phyloP scores from a whole-genome alignment of 2,329 filamentous ascomycete genomes.

The Trichophaea hybrida region DNA sequence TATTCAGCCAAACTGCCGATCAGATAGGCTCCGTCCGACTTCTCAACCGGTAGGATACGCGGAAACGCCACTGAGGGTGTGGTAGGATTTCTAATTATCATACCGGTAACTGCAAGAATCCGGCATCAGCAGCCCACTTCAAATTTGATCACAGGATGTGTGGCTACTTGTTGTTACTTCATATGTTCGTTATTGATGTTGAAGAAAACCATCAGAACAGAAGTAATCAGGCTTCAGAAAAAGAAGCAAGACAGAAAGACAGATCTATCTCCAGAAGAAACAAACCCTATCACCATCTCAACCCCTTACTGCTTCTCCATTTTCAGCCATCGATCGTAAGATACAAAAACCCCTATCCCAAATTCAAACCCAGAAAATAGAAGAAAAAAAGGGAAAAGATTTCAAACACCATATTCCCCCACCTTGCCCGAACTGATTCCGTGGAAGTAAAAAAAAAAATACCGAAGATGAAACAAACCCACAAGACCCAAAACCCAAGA shows the following conservation, averaged over 20 bases:
- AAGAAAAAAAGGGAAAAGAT: neutral
- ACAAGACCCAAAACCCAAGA: conserved; percentile 1
- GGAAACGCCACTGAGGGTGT: too few species aligned
- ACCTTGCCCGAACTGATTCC: neutral
- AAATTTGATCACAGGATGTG: too few species aligned
- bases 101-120: too few species aligned
- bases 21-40: too few species aligned
- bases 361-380: neutral
- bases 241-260: neutral
- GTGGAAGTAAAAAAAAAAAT: conserved; percentile 11
- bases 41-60: too few species aligned
- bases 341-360: neutral
- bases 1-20: too few species aligned
- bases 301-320: too few species aligned
- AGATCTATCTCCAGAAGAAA: neutral
- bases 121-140: too few species aligned
- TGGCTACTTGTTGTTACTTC: too few species aligned
- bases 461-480: conserved; percentile 11
- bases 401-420: neutral
- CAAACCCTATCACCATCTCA: neutral
- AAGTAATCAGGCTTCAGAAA: neutral
- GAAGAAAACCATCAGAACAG: neutral
- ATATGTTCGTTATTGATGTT: neutral
- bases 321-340: too few species aligned
- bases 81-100: too few species aligned